Percentiles rank a stretch among this genome's conserved stretches.
These are phyloP conservation scores for Schizochytrium sp. DNA, from an alignment of 108 stramenopile genomes.

Conservation along the genomic window DNA sequence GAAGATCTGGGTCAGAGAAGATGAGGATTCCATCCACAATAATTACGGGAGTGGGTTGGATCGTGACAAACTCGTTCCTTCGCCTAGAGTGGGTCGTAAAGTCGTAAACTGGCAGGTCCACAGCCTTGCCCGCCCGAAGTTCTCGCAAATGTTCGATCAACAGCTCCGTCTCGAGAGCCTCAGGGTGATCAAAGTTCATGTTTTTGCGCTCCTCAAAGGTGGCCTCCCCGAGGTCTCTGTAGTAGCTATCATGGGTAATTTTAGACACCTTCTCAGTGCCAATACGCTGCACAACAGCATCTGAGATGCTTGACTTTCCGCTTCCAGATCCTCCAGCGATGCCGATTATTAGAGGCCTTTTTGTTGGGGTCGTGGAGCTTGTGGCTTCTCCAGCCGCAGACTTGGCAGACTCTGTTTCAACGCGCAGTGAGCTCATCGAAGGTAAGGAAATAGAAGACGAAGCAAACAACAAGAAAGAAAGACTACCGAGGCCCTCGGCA, in stretches of 20 bases:
- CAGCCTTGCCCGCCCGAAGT: constrained; percentile 12
- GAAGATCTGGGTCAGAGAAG: neutral
- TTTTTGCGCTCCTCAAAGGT: constrained; percentile 57
- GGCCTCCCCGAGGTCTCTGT: constrained; percentile 54
- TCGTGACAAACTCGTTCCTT: constrained; percentile 10
- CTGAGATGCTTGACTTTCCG: constrained; percentile 62
- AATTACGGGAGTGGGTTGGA: constrained; percentile 1
- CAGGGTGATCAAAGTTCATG: constrained; percentile 67
- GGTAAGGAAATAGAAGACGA: too few relatives aligned
- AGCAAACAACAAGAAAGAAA: too few relatives aligned
- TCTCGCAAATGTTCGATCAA: constrained; percentile 20
- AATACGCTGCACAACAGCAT: constrained; percentile 51
- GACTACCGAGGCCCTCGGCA: too few relatives aligned
- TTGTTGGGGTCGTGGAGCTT: neutral
- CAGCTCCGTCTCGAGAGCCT: constrained; percentile 61
- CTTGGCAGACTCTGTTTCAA: neutral
- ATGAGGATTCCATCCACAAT: constrained; percentile 67
- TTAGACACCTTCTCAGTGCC: constrained; percentile 58
- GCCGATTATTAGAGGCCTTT: constrained; percentile 61
- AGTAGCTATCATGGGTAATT: constrained; percentile 62
- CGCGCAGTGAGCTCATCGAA: neutral
- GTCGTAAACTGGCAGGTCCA: constrained; percentile 66
- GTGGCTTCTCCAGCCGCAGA: neutral
- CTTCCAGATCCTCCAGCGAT: constrained; percentile 63
- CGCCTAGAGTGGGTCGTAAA: constrained; percentile 65